Base-by-base conservation (phyloP, 371 early-diverging fungal species). In the Chytridium lagenaria region DNA sequence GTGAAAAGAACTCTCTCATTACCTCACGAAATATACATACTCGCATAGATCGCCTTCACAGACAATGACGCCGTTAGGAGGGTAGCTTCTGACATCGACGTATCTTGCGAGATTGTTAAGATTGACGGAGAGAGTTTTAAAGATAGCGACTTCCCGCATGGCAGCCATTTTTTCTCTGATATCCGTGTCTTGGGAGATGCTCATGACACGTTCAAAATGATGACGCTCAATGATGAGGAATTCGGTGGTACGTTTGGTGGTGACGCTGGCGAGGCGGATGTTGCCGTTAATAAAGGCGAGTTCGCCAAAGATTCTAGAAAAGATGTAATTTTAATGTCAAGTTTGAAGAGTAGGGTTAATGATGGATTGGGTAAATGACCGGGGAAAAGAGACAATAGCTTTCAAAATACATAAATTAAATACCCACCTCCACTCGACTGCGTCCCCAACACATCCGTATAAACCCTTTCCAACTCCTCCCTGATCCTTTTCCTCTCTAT, bases 251-350 rank as follows among this genome's bases (percentile, higher is more conserved):
- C 74, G 67, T 22, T 59, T 69, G 57, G 80, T 80, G 2, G 67
- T 52, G 36, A 64, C 68, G n/a, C 75, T 70, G 5, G 75, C 65
- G 1, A 68, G 31, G 2, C 77, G 72, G 12, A 38, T 40, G 33
- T 52, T 26, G 1, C 49, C 61, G 31, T 68, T 71, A 7, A 70
- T 65, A 63, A 80, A 77, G 0, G 80, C 69, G 7, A 77, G 63
- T 38, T 80, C 80, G 19, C 79, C 79, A 50, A 80, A 80, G 77
- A 77, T 49, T 80, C 80, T 80, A 39, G 1, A n/a, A n/a, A n/a
- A n/a, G n/a, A n/a, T n/a, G n/a, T n/a, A n/a, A n/a, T n/a, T n/a
- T n/a, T n/a, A n/a, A n/a, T n/a, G n/a, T n/a, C n/a, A n/a, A 50
- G 22, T 55, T 0, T 31, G 37, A 16, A 1, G n/a, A 51, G 37